Conservation (phyloP, 139 green algal genomes). For the Coelastrella sp. region DNA sequence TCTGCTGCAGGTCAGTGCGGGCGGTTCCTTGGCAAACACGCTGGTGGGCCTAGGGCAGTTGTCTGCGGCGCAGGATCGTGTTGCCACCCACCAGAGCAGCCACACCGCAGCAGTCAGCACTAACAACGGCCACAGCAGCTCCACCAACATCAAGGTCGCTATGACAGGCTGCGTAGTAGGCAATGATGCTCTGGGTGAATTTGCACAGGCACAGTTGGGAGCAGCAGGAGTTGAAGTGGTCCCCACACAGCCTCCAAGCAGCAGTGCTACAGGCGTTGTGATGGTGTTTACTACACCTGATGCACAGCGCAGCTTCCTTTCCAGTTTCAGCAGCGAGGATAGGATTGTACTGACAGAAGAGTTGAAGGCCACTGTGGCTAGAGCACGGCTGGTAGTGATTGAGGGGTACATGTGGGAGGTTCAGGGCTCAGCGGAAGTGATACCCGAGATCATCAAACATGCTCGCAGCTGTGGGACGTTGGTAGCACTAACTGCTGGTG, state of each 20-base stretch:
- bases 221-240: slow-evolving; percentile 75
- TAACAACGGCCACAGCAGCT: slow-evolving; percentile 17
- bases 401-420: slow-evolving; percentile 80
- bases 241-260: not conserved
- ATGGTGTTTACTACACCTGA: slow-evolving; percentile 93
- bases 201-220: slow-evolving; percentile 75
- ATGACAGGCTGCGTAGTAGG: slow-evolving; percentile 80
- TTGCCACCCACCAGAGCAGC: slow-evolving; percentile 45
- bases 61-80: slow-evolving; percentile 19
- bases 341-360: slow-evolving; percentile 54
- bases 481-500: slow-evolving; percentile 90
- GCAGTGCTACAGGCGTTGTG: slow-evolving; percentile 84
- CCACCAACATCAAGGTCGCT: slow-evolving; percentile 66
- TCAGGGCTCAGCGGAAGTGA: slow-evolving; percentile 55
- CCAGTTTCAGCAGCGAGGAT: slow-evolving; percentile 72
- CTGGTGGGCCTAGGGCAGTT: slow-evolving; percentile 87
- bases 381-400: slow-evolving; percentile 71
- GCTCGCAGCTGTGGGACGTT: slow-evolving; percentile 67
- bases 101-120: slow-evolving; percentile 31
- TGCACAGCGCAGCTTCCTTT: slow-evolving; percentile 93
- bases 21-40: slow-evolving; percentile 92
- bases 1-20: slow-evolving; percentile 75
- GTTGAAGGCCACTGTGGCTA: slow-evolving; percentile 32
- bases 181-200: slow-evolving; percentile 78
- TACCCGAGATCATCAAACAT: slow-evolving; percentile 62